Conservation (phyloP, 768 basidiomycete species). For the Leccinum boreale region DNA sequence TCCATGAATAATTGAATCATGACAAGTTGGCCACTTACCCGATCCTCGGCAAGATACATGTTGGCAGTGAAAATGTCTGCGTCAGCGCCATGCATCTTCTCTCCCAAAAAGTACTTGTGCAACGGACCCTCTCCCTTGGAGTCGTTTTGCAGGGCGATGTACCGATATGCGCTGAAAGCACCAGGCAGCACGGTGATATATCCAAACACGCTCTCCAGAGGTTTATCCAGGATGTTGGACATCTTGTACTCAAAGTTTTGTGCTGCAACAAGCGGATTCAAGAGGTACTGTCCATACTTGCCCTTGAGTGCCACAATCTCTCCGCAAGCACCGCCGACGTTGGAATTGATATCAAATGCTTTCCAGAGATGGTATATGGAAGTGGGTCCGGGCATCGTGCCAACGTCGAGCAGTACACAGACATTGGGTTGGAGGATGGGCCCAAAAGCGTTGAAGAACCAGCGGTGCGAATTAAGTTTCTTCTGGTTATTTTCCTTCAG, state of each 20-base stretch:
- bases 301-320: constrained; percentile 94
- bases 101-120: constrained; percentile 96
- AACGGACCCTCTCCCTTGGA: constrained; percentile 78
- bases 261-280: constrained; percentile 86
- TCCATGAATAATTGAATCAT: constrained; percentile 2
- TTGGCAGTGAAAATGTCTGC: constrained; percentile 94
- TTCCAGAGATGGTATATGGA: constrained; percentile 94
- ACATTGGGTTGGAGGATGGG: constrained; percentile 86
- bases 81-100: constrained; percentile 87
- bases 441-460: constrained; percentile 93
- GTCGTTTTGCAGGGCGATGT: constrained; percentile 87
- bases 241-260: constrained; percentile 97
- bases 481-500: constrained; percentile 92
- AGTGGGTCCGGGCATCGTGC: constrained; percentile 81
- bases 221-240: constrained; percentile 91
- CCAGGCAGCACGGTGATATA: constrained; percentile 94
- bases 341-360: constrained; percentile 89
- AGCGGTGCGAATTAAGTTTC: constrained; percentile 92
- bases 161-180: constrained; percentile 89
- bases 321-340: constrained; percentile 92
- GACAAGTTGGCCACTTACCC: constrained; percentile 37
- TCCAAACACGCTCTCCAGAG: constrained; percentile 85
- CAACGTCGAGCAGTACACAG: constrained; percentile 88
- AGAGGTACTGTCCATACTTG: constrained; percentile 68
- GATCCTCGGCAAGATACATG: constrained; percentile 94